Base-by-base conservation (phyloP, 306 rosid genomes). In the Amphicarpaea edgeworthii region DNA sequence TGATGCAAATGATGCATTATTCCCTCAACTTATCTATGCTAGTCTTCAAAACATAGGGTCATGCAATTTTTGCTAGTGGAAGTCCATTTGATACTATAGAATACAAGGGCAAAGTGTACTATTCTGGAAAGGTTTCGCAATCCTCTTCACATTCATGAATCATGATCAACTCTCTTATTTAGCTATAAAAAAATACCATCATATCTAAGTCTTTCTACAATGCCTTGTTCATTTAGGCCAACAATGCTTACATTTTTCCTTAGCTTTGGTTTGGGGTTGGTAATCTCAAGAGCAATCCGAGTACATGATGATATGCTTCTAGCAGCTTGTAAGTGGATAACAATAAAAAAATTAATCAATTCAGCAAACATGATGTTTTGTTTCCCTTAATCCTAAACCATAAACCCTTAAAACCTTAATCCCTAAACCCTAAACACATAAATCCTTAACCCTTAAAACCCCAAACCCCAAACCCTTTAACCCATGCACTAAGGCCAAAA, bases 61-160 rank as follows among this genome's bases (percentile, higher is more conserved):
- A 46, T 61, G 68, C 46, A 8, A 61, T 61, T 32, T 61, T 61
- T 34, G 68, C 68, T 61, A 61, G 68, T 61, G 68, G 68, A 1
- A 61, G 68, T 61, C 68, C 68, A 61, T 61, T 61, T 61, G 68
- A 61, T 61, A 45, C 68, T 3, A 7, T 61, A 32, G 45, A 92
- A 67, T 85, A 83, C 76, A 73, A 89, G 0, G 97, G 93, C 53
- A 85, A 89, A 75, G 83, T 77, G 57, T 92, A 65, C 73, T 61
- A 61, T 46, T 85, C 97, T 23, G 97, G 97, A 83, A 95, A 91
- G 97, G 97, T 87, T 77, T 70, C 32, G 51, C 66, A 73, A 75
- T 55, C 61, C 61, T 37, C 65, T 46, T 12, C 21, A 41, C 53
- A 23, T 59, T 37, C 45, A 53, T 42, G 34, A 20, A 2, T 37